phyloP scores from a whole-genome alignment of 148 eudicot species.

The Cornus florida region DNA sequence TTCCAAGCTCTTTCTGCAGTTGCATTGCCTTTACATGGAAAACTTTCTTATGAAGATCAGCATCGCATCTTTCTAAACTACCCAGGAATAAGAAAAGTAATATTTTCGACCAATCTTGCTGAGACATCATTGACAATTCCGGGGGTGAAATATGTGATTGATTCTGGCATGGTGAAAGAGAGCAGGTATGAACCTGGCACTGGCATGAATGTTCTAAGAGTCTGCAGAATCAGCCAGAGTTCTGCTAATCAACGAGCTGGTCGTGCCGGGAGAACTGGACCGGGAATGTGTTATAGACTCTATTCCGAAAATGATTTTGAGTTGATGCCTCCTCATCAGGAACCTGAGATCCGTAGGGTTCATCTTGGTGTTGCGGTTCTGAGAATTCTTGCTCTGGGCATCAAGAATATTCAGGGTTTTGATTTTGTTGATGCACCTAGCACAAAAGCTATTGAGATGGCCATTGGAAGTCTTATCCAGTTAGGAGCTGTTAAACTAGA shows the following conservation, averaged over 20 bases:
- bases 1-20: slow-evolving; percentile 41
- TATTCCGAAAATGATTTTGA: slow-evolving; percentile 59
- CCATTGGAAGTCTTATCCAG: slow-evolving; percentile 73
- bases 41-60: slow-evolving; percentile 77
- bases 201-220: slow-evolving; percentile 89
- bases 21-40: slow-evolving; percentile 84
- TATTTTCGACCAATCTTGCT: slow-evolving; percentile 92
- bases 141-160: slow-evolving; percentile 89
- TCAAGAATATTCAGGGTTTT: slow-evolving; percentile 59
- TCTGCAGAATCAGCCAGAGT: slow-evolving; percentile 79
- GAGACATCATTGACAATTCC: slow-evolving; percentile 96
- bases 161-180: slow-evolving; percentile 91
- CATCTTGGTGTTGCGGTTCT: slow-evolving; percentile 93
- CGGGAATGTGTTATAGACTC: slow-evolving; percentile 84
- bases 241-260: slow-evolving; percentile 95
- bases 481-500: slow-evolving; percentile 66
- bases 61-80: slow-evolving; percentile 56
- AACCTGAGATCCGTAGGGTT: slow-evolving; percentile 89
- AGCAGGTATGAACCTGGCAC: slow-evolving; percentile 78
- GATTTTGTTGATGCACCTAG: slow-evolving; percentile 89
- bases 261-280: slow-evolving; percentile 97
- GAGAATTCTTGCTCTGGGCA: slow-evolving; percentile 77
- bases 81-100: slow-evolving; percentile 75
- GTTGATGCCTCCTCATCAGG: slow-evolving; percentile 64
- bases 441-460: slow-evolving; percentile 69